phyloP scores from a whole-genome alignment of 805 yeast genomes.

The Blastobotrys mokoenaii region DNA sequence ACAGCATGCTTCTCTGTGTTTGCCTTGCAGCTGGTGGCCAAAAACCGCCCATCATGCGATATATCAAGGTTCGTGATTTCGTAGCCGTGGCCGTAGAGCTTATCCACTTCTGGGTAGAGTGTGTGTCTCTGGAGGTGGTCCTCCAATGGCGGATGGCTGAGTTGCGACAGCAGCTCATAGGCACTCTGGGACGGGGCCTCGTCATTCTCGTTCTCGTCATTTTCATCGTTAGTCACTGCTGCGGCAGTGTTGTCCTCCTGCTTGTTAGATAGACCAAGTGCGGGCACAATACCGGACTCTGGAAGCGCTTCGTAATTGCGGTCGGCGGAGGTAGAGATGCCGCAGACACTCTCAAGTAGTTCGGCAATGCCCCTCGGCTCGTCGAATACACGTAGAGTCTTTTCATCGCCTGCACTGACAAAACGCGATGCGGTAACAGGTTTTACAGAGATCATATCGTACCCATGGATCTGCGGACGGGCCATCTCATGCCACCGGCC shows the following conservation, averaged over 20 bases:
- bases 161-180: constrained; percentile 22
- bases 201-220: constrained; percentile 31
- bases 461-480: constrained; percentile 97
- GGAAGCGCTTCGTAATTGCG: constrained; percentile 51
- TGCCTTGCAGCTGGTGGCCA: constrained; percentile 90
- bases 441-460: constrained; percentile 81
- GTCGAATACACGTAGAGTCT: constrained; percentile 79
- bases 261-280: constrained; percentile 86
- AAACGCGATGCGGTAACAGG: constrained; percentile 53
- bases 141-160: constrained; percentile 68
- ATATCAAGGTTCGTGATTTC: constrained; percentile 77
- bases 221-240: constrained; percentile 35
- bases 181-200: constrained; percentile 18
- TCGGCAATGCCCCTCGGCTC: constrained; percentile 73
- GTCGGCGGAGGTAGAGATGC: constrained; percentile 27
- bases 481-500: constrained; percentile 78
- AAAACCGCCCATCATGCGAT: constrained; percentile 49
- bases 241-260: constrained; percentile 37
- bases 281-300: constrained; percentile 85
- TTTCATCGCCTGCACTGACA: constrained; percentile 95
- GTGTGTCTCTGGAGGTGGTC: constrained; percentile 88
- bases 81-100: constrained; percentile 95
- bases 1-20: constrained; percentile 80
- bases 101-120: constrained; percentile 91
- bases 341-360: constrained; percentile 48